Evolutionary conservation across 164 flowering plant species (phyloP).

Genomic region (Chloranthus sessilifolius): DNA sequence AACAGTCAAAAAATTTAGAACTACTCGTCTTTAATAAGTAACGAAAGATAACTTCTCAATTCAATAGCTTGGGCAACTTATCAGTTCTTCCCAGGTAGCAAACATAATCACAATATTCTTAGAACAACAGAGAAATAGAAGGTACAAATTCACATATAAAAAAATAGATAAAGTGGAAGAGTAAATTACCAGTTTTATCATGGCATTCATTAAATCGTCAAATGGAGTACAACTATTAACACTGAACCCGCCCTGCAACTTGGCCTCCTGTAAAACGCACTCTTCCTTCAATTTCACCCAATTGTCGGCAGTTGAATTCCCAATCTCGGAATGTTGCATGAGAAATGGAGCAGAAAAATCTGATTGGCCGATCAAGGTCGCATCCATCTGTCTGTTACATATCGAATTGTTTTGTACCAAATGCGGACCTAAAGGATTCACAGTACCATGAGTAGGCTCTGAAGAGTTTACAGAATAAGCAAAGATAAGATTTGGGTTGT

Average conservation of each 20-base stretch:
- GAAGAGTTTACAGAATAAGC: slow-evolving; percentile 23
- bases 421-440: slow-evolving; percentile 19
- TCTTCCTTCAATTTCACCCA: slow-evolving; percentile 29
- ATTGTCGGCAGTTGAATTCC: slow-evolving; percentile 20
- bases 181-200: slow-evolving; percentile 40
- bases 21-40: too few species aligned
- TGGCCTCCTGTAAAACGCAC: slow-evolving; percentile 24
- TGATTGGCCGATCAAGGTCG: slow-evolving; percentile 19
- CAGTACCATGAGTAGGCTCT: slow-evolving; percentile 21
- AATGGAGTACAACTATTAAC: slow-evolving; percentile 36
- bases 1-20: too few species aligned
- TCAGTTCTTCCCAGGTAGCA: too few species aligned
- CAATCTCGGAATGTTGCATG: slow-evolving; percentile 25
- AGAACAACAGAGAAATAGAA: too few species aligned
- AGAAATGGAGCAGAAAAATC: slow-evolving; percentile 23
- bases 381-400: slow-evolving; percentile 21
- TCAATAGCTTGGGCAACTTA: too few species aligned
- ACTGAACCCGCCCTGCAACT: slow-evolving; percentile 25
- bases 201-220: slow-evolving; percentile 49
- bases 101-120: too few species aligned
- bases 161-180: background rate
- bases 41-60: too few species aligned
- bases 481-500: slow-evolving; percentile 20
- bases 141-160: too few species aligned
- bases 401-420: slow-evolving; percentile 21